phyloP scores from a whole-genome alignment of 2,329 filamentous ascomycete genomes.

The Calonectria multiphialidica region DNA sequence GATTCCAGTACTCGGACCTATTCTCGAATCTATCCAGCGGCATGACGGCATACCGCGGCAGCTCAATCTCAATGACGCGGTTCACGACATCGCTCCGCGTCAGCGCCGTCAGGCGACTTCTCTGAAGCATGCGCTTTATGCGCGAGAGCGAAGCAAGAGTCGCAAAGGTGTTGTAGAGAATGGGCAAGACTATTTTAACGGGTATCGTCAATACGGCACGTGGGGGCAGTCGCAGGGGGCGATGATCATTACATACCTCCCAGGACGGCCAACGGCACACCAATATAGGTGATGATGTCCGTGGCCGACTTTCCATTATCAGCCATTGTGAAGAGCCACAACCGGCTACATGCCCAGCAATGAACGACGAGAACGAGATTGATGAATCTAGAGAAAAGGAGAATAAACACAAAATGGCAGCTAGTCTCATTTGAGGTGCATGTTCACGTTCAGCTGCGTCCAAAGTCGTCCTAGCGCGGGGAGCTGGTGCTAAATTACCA shows the following conservation, averaged over 20 bases:
- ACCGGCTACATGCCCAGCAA: neutral
- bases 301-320: slow-evolving; percentile 50
- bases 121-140: slow-evolving; percentile 69
- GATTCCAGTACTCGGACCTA: slow-evolving; percentile 68
- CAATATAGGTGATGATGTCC: slow-evolving; percentile 68
- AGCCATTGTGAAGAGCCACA: slow-evolving; percentile 41
- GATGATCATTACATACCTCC: slow-evolving; percentile 48
- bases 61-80: slow-evolving; percentile 74
- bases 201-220: neutral
- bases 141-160: slow-evolving; percentile 71
- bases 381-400: slow-evolving; percentile 18
- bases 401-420: neutral
- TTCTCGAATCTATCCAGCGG: slow-evolving; percentile 68
- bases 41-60: slow-evolving; percentile 73
- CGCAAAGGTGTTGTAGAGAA: slow-evolving; percentile 73
- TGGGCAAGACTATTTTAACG: slow-evolving; percentile 64
- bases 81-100: slow-evolving; percentile 75
- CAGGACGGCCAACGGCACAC: slow-evolving; percentile 69
- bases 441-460: neutral
- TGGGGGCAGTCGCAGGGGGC: neutral
- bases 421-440: slow-evolving; percentile 26
- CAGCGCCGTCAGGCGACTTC: slow-evolving; percentile 68
- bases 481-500: neutral
- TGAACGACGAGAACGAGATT: neutral
- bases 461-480: slow-evolving; percentile 5